Conservation (phyloP, 495 filamentous ascomycete species). For the Neurospora sp. region DNA sequence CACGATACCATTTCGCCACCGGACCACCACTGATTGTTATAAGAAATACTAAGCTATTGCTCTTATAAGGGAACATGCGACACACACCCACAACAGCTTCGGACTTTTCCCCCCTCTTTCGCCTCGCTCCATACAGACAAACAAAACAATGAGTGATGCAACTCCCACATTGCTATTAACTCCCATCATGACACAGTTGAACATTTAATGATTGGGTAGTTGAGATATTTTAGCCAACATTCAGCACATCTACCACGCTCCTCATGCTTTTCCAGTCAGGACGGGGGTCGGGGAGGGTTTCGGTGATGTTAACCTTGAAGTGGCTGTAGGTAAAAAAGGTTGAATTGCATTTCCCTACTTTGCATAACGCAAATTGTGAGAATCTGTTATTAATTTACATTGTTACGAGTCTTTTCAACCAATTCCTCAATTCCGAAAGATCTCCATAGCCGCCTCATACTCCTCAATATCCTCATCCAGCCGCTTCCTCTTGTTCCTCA, state of each 20-base stretch:
- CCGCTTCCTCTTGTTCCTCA: slow-evolving; percentile 9
- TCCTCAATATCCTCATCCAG: slow-evolving; percentile 12
- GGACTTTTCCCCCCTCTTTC: not conserved
- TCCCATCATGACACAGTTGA: no score
- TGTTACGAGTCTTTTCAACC: no score
- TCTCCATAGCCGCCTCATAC: slow-evolving; percentile 5
- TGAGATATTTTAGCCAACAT: no score
- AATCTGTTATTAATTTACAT: no score
- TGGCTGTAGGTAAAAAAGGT: no score
- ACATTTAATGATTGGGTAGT: no score
- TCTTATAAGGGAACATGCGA: not conserved
- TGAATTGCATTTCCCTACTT: no score
- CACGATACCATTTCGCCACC: slow-evolving; percentile 40
- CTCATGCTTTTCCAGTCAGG: not conserved
- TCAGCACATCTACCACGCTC: not conserved
- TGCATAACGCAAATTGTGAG: no score
- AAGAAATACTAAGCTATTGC: not conserved
- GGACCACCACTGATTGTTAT: slow-evolving; percentile 12
- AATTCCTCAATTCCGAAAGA: slow-evolving; percentile 6
- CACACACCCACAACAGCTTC: not conserved
- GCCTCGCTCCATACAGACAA: not conserved
- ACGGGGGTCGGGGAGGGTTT: not conserved
- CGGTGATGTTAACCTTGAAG: not conserved
- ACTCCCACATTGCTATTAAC: no score
- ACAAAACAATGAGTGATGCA: not conserved